Evolutionary conservation across 495 filamentous ascomycete genomes (phyloP).

Genomic region (Chaetomidium leptoderma): DNA sequence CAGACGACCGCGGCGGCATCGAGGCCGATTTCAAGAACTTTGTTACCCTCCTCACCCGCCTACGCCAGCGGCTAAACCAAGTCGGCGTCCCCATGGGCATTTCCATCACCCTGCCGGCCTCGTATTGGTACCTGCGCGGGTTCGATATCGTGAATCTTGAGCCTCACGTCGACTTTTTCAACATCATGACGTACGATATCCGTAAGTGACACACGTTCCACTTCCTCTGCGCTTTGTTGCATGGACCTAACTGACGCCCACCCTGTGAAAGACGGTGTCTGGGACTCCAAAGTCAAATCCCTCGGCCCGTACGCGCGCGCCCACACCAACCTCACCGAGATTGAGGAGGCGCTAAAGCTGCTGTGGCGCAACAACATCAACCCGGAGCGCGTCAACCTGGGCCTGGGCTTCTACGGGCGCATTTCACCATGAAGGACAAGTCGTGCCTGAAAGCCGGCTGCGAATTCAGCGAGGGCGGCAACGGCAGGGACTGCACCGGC

Average conservation of each 20-base stretch:
- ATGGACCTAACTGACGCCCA: background rate
- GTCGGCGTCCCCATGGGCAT: slow-evolving; percentile 28
- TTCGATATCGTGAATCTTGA: slow-evolving; percentile 45
- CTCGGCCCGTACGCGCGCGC: slow-evolving; percentile 35
- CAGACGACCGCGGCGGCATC: slow-evolving; percentile 36
- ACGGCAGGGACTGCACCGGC: slow-evolving; percentile 33
- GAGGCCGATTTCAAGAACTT: slow-evolving; percentile 39
- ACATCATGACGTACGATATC: slow-evolving; percentile 55
- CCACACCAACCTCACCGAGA: slow-evolving; percentile 58
- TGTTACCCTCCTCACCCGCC: background rate
- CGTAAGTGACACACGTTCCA: slow-evolving; percentile 4
- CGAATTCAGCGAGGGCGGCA: slow-evolving; percentile 27
- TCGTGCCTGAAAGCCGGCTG: slow-evolving; percentile 29
- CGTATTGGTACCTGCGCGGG: slow-evolving; percentile 48
- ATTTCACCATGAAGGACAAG: slow-evolving; percentile 27
- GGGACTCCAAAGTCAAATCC: slow-evolving; percentile 25
- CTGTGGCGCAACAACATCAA: slow-evolving; percentile 49
- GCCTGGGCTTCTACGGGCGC: slow-evolving; percentile 54
- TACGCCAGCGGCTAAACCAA: slow-evolving; percentile 27
- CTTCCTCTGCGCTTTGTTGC: background rate
- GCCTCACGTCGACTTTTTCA: slow-evolving; percentile 47
- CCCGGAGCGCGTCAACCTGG: slow-evolving; percentile 42
- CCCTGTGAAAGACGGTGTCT: slow-evolving; percentile 28
- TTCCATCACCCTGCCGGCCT: slow-evolving; percentile 42
- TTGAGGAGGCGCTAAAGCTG: slow-evolving; percentile 44